Evolutionary conservation across 225 moss, liverwort and hornwort genomes (phyloP).

Genomic region (Pseudoscleropodium purum): DNA sequence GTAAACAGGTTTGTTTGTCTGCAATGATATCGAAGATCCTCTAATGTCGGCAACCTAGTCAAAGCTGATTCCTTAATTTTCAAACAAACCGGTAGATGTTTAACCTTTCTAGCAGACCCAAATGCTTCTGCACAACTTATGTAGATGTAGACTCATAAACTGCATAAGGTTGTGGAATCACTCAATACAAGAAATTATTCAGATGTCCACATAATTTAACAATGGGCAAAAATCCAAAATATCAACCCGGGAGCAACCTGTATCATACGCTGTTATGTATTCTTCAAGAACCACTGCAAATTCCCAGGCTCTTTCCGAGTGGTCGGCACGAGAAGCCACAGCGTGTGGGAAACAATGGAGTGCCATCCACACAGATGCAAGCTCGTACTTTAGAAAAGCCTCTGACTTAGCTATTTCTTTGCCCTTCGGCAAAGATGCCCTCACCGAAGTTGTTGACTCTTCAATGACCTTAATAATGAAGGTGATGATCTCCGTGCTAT

Average conservation of each 20-base stretch:
- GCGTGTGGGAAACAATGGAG: conserved; percentile 62
- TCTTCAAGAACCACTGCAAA: conserved; percentile 47
- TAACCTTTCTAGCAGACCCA: not conserved
- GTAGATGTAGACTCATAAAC: not conserved
- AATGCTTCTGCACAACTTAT: not conserved
- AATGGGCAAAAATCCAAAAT: not conserved
- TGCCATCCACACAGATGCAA: conserved; percentile 70
- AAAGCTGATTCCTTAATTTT: not conserved
- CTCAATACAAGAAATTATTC: not conserved
- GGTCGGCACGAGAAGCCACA: conserved; percentile 25
- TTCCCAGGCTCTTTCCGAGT: conserved; percentile 57
- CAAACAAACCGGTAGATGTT: not conserved
- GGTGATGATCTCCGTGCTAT: conserved; percentile 32
- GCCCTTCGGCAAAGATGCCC: not conserved
- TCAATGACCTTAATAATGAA: conserved; percentile 34
- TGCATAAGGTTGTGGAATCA: not conserved
- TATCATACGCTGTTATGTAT: conserved; percentile 22
- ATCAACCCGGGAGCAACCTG: conserved; percentile 15
- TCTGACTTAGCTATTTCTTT: conserved; percentile 3
- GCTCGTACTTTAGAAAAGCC: conserved; percentile 29
- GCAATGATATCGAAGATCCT: not conserved
- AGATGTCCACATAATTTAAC: not conserved
- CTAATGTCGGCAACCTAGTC: not conserved
- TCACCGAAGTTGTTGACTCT: conserved; percentile 18
- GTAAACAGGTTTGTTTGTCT: not conserved